Conservation (phyloP, 441 rosid species). For the Populus hybrid region DNA sequence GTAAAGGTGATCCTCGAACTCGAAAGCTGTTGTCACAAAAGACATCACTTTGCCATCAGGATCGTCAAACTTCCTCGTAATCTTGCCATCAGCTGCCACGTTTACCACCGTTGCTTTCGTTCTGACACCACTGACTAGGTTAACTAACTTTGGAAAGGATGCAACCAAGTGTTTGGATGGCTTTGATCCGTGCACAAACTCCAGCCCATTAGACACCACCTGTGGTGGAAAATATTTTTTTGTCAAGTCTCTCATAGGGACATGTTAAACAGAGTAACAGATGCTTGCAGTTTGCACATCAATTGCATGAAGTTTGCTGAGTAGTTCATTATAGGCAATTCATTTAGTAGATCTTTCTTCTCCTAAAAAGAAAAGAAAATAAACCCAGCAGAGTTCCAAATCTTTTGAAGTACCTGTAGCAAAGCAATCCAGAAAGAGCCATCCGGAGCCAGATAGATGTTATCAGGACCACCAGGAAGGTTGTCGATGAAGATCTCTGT, state of each 20-base stretch:
- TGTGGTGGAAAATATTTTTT: conserved; percentile 1
- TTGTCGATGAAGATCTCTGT: conserved; percentile 38
- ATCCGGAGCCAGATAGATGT: conserved; percentile 49
- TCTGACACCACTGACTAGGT: background rate
- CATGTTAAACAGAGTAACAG: background rate
- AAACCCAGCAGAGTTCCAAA: background rate
- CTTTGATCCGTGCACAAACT: conserved; percentile 41
- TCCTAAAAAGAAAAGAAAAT: background rate
- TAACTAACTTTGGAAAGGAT: conserved; percentile 24
- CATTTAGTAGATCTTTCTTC: background rate
- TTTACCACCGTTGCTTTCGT: conserved; percentile 33
- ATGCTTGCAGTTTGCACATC: background rate
- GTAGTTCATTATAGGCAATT: background rate
- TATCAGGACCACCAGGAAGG: conserved; percentile 51
- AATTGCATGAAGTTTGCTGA: background rate
- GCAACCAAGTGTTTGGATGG: conserved; percentile 34
- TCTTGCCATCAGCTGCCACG: conserved; percentile 40
- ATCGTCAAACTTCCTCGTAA: conserved; percentile 38
- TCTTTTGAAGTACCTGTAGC: conserved; percentile 24
- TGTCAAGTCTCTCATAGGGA: background rate
- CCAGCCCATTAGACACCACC: conserved; percentile 21
- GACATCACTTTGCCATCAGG: conserved; percentile 38
- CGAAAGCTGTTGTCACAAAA: conserved; percentile 48
- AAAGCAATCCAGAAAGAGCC: conserved; percentile 52
- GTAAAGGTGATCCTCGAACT: conserved; percentile 48